phyloP scores from a whole-genome alignment of 1,284 basidiomycete species.

The Fomitiporia mediterranea region DNA sequence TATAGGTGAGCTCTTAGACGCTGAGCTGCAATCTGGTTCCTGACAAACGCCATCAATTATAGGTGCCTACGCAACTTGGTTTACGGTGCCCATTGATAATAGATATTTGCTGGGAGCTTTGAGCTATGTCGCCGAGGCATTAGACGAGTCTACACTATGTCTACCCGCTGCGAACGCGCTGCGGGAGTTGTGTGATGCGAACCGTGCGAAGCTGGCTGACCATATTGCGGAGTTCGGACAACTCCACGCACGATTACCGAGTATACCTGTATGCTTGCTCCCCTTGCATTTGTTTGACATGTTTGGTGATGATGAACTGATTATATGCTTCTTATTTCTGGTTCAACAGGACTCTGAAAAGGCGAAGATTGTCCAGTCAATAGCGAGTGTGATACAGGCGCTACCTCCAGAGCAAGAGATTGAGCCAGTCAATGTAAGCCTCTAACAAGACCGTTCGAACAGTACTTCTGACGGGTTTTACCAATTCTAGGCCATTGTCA shows the following conservation, averaged over 20 bases:
- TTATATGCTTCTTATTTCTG: background rate
- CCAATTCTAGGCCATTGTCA: conserved; percentile 57
- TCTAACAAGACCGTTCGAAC: too few species aligned
- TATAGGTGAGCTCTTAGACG: conserved; percentile 46
- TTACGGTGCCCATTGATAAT: conserved; percentile 50
- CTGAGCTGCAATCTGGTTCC: background rate
- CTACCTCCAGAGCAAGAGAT: conserved; percentile 73
- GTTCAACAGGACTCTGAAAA: conserved; percentile 71
- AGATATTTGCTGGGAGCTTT: conserved; percentile 54
- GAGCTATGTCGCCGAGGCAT: conserved; percentile 67
- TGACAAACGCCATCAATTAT: conserved; percentile 1
- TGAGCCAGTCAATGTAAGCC: conserved; percentile 65
- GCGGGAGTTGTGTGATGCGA: conserved; percentile 83
- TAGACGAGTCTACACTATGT: conserved; percentile 61
- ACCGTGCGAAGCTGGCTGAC: conserved; percentile 70
- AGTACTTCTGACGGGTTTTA: too few species aligned
- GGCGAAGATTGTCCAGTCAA: conserved; percentile 83
- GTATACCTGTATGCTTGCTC: conserved; percentile 58
- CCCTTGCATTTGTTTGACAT: background rate
- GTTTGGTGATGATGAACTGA: conserved; percentile 14
- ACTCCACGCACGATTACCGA: conserved; percentile 69
- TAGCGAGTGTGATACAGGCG: conserved; percentile 87
- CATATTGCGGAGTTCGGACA: conserved; percentile 82
- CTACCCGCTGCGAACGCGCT: conserved; percentile 75
- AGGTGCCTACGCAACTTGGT: conserved; percentile 87